Percentiles rank a stretch among this genome's conserved stretches.
Conservation (phyloP, 2,329 filamentous ascomycete genomes). For the Ophiostoma sp. region DNA sequence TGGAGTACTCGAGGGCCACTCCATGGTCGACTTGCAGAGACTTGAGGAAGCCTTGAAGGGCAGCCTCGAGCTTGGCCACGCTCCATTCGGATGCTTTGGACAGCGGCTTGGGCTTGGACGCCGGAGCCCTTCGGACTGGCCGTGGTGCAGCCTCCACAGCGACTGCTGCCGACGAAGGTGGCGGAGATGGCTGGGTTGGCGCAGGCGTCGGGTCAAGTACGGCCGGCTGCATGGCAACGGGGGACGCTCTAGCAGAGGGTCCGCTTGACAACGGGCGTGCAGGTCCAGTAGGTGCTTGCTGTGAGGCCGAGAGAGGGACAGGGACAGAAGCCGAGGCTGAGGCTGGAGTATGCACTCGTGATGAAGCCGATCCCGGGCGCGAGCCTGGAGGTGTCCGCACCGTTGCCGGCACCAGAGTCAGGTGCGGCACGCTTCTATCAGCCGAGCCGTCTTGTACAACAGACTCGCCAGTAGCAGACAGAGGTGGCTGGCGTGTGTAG, state of each 20-base stretch:
- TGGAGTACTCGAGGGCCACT: constrained; percentile 41
- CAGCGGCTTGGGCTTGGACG: neutral
- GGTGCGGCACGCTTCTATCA: neutral
- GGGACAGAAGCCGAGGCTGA: neutral
- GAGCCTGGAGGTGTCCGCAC: neutral
- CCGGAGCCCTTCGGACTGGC: neutral
- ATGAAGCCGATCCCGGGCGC: neutral
- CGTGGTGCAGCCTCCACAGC: neutral
- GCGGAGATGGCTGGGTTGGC: neutral
- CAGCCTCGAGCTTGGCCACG: constrained; percentile 39
- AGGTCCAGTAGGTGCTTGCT: neutral
- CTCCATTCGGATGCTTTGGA: constrained; percentile 37
- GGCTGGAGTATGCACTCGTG: neutral
- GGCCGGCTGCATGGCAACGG: neutral
- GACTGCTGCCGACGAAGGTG: neutral
- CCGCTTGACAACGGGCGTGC: neutral
- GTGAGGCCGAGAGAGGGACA: neutral
- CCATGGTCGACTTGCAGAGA: constrained; percentile 45
- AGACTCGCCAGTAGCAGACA: neutral
- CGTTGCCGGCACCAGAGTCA: neutral
- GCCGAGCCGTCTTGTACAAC: neutral
- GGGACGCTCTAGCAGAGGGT: neutral
- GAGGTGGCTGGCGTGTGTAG: constrained; percentile 9
- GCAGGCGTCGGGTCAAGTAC: neutral
- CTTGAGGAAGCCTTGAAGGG: constrained; percentile 38